phyloP scores from a whole-genome alignment of 495 filamentous ascomycete genomes.

The Daldinia concentrica region DNA sequence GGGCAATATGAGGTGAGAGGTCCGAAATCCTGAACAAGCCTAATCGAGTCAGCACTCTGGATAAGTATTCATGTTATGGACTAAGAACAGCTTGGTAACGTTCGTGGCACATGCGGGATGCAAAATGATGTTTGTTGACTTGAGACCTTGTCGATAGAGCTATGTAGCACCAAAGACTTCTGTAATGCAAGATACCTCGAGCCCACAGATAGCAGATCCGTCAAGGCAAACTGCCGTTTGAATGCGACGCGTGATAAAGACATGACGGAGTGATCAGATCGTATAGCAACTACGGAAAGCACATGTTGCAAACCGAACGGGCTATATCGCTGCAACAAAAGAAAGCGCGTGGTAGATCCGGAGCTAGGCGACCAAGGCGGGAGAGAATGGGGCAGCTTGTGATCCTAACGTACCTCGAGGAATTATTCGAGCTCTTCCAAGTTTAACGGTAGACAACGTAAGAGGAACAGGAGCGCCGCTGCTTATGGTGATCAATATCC shows the following conservation, averaged over 20 bases:
- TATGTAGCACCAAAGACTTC: slow-evolving; percentile 18
- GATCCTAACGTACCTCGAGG: slow-evolving; percentile 39
- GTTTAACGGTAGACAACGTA: slow-evolving; percentile 6
- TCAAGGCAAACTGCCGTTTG: background rate
- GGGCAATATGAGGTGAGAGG: background rate
- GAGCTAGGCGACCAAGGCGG: slow-evolving; percentile 35
- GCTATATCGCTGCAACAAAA: slow-evolving; percentile 28
- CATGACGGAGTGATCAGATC: slow-evolving; percentile 19
- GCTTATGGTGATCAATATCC: slow-evolving; percentile 6
- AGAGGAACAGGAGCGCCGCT: slow-evolving; percentile 2
- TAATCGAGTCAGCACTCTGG: slow-evolving; percentile 29
- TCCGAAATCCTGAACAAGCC: slow-evolving; percentile 14
- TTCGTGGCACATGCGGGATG: slow-evolving; percentile 20
- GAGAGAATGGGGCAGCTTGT: slow-evolving; percentile 37
- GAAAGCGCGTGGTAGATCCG: slow-evolving; percentile 38
- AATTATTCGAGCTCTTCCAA: slow-evolving; percentile 16
- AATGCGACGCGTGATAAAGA: slow-evolving; percentile 31
- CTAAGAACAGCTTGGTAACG: slow-evolving; percentile 8
- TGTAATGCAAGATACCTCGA: slow-evolving; percentile 20
- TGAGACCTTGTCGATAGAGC: slow-evolving; percentile 16
- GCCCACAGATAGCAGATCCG: background rate
- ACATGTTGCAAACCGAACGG: slow-evolving; percentile 24
- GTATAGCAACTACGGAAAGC: slow-evolving; percentile 13
- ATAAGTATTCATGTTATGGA: slow-evolving; percentile 1
- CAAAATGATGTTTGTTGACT: slow-evolving; percentile 21